Evolutionary conservation across 257 asterid species (phyloP).

Genomic region (Primulina tabacum): DNA sequence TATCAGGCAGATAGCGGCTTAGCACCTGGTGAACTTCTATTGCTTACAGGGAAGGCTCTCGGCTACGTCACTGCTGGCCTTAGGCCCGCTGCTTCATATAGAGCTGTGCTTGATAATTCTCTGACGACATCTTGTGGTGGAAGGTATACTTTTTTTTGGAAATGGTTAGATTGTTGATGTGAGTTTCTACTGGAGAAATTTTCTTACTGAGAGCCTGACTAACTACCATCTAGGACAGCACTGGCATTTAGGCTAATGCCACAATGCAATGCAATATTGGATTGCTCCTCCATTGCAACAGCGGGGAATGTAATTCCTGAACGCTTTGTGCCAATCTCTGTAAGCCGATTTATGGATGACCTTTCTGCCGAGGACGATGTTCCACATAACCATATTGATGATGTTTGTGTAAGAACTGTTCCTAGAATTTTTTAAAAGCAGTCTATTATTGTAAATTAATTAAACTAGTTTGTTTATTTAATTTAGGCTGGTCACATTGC

Average conservation of each 20-base stretch:
- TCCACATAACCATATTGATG: conserved; percentile 51
- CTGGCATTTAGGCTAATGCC: conserved; percentile 92
- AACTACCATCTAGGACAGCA: conserved; percentile 66
- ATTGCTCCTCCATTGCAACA: conserved; percentile 76
- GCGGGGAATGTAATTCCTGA: conserved; percentile 96
- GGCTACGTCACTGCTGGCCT: conserved; percentile 92
- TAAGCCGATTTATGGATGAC: conserved; percentile 91
- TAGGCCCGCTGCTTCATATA: conserved; percentile 75
- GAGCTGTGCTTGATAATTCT: conserved; percentile 48
- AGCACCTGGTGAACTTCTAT: conserved; percentile 74
- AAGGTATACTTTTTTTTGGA: conserved; percentile 44
- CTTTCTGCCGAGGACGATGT: conserved; percentile 83
- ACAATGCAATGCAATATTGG: conserved; percentile 86
- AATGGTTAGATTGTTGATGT: conserved; percentile 2
- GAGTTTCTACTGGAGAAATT: conserved; percentile 22
- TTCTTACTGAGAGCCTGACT: conserved; percentile 28
- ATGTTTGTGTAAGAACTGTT: conserved; percentile 57
- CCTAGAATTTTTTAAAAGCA: conserved; percentile 18
- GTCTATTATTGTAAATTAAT: not conserved
- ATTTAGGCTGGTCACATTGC: not conserved
- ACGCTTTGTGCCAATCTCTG: conserved; percentile 79
- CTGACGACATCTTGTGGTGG: conserved; percentile 49
- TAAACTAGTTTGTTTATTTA: not conserved
- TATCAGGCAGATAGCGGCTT: conserved; percentile 83
- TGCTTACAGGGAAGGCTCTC: conserved; percentile 94